Base-by-base conservation (phyloP, 176 grass and related monocot species). In the Triticum urartu region DNA sequence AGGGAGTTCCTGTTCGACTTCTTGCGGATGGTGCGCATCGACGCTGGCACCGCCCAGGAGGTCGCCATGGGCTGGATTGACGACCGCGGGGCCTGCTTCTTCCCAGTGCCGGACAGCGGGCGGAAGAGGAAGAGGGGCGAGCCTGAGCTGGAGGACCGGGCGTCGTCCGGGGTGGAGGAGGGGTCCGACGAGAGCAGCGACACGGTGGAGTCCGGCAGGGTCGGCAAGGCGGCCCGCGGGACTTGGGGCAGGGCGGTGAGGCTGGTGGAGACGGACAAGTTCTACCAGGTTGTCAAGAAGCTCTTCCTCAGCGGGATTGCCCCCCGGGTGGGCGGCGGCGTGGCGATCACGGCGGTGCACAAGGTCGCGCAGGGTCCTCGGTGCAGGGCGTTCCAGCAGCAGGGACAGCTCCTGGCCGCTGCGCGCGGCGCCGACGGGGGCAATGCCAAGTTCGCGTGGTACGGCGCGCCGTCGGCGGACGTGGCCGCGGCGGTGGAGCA, bases 31-130 rank as follows among this genome's bases (percentile, higher is more conserved):
- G 80, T 28, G 28, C 90, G 85, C 79, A 87, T 95, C 22, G 84
- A 98, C 70, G 56, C 3, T 1, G 86, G 13, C 82, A 93, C 89
- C 34, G 77, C 85, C 14, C 79, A 86, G 52, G 81, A 82, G 59
- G 79, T 38, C 42, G 34, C 88, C 9, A 84, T 98, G 18, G 95
- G 72, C n/a, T 98, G 95, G 95, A 98, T 98, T 54, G 95, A 95
- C 85, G 81, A 70, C 28, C 87, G 79, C 11, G 88, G 91, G 28
- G 75, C 61, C 9, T 93, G 89, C 84, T 95, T 95, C 86, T 98
- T 98, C 86, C 93, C 93, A 4, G 64, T 54, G 3, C 83, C 86
- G 2, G 78, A 69, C 6, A 26, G 34, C 0, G 64, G 33, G 1
- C 77, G 63, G 76, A 91, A 85, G 72, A 63, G 81, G 4, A 67